Base-by-base conservation (phyloP, 768 basidiomycete genomes). In the Termitomyces heimii region DNA sequence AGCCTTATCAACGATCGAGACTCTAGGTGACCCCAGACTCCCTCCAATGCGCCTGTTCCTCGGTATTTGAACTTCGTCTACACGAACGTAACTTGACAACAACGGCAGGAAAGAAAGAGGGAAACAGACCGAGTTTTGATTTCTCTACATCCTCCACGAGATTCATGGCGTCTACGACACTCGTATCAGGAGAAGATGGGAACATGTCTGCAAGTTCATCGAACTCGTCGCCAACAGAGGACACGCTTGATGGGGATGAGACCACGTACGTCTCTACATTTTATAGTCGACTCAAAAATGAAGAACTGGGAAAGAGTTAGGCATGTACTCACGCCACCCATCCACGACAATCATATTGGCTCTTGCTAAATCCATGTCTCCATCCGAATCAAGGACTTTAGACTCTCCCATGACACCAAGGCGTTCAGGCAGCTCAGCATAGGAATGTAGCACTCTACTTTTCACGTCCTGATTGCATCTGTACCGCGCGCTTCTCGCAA, bases 271-370 rank as follows among this genome's bases (percentile, higher is more conserved):
- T 74, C 40, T 75, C 75, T 78, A 43, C 24, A 9, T 29, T 13
- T 18, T 13, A 8, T 8, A 20, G 16, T 24, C 5, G 8, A 39
- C 13, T 34, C 28, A 52, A 52, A 35, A 59, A 31, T 31, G 10
- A 47, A 29, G 39, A 14, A 28, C 34, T 28, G 5, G 8, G 26
- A 12, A 49, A 29, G 43, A 50, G 4, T 9, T 18, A 37, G 35
- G 26, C 10, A 29, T 52, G n/a, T 28, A 77, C 80, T 44, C 64
- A 88, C 88, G 67, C 85, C 86, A 86, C 29, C 86, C 88, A 67
- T 82, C 76, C 1, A 88, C 78, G 34, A 87, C 63, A 9, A 77
- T 70, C 75, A 89, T 78, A 65, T 82, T 80, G 50, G 77, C 75
- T 34, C 64, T 65, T n/a, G 75, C 75, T 70, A 46, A 67, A 63